Percentiles rank a stretch among this genome's conserved stretches.
Evolutionary conservation across 75 land plant species (phyloP).

Genomic region (Larix kaempferi): DNA sequence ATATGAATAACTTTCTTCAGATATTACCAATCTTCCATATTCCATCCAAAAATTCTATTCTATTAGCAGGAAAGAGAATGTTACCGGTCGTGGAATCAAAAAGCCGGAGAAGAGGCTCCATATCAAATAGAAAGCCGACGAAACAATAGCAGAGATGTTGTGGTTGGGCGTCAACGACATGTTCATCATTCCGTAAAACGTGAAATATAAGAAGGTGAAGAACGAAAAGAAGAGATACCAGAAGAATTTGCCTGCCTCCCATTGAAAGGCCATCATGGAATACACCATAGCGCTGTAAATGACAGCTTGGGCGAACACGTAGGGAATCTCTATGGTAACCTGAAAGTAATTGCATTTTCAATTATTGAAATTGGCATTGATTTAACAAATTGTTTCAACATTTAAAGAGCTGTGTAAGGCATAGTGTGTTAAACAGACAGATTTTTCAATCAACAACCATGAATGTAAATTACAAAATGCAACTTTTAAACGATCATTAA

Average conservation of each 20-base stretch:
- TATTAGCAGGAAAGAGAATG: slow-evolving; percentile 22
- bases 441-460: no score
- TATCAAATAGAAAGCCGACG: slow-evolving; percentile 63
- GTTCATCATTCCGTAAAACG: slow-evolving; percentile 91
- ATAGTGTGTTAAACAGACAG: no score
- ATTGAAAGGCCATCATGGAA: slow-evolving; percentile 76
- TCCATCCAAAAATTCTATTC: neutral
- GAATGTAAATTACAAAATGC: no score
- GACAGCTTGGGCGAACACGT: slow-evolving; percentile 57
- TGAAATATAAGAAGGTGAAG: slow-evolving; percentile 81
- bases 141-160: slow-evolving; percentile 65
- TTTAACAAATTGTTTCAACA: no score
- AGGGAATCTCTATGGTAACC: slow-evolving; percentile 82
- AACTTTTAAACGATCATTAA: no score
- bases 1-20: neutral
- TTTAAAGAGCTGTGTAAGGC: no score
- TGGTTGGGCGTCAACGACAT: slow-evolving; percentile 79
- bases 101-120: slow-evolving; percentile 93
- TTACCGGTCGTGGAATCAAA: slow-evolving; percentile 63
- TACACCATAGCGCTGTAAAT: slow-evolving; percentile 67
- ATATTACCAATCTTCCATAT: neutral
- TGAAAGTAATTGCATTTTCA: slow-evolving; percentile 16
- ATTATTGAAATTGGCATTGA: no score
- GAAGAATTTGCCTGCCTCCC: slow-evolving; percentile 83
- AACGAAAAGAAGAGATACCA: slow-evolving; percentile 83